Evolutionary conservation across 192 early-diverging fungal species (phyloP), one percentile per base, ranked within the genome.

Genomic region (Polychytrium aggregatum): DNA sequence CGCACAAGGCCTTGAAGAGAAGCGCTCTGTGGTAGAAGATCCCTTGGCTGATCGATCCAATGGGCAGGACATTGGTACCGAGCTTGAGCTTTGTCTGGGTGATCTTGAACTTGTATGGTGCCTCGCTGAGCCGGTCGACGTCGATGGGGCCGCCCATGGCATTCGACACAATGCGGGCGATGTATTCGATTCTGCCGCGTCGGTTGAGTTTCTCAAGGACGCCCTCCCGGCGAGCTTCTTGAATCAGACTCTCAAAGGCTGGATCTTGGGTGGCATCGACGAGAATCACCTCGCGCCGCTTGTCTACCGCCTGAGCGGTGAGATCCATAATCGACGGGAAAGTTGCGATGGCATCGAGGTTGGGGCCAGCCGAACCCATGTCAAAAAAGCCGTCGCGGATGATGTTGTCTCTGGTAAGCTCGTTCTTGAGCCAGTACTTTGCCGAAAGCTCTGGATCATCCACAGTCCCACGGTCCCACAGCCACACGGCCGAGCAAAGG

Each of bases 11-110:
- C 37, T 77, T 77, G 52, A 77, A 77, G n/a, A 77, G 63, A 28
- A 77, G 41, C 0, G 74, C 74, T 26, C 74, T 37, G 43, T 77
- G 74, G 45, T 77, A 77, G 37, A 77, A 77, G 1, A 69, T 77
- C 8, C 74, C 74, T 16, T 52, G 52, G 3, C 29, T 42, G 11
- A 77, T 47, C 17, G 41, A 17, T 1, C 74, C 74, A 13, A 77
- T 39, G n/a, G 54, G 64, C 17, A 77, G 31, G 16, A 76, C 67
- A 47, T 77, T 77, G 9, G 57, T 45, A 18, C 40, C 56, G 2
- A 33, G 22, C 38, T 62, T 54, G 20, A 77, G 36, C 39, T 77
- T 77, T 9, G 70, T 50, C 46, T 77, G 72, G 4, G 72, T 63
- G 22, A 76, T 68, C 30, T 60, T 59, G 48, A 77, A 76, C 61